These are phyloP conservation scores for Globisporangium cylindrosporum DNA, from an alignment of 352 stramenopile genomes.

Conservation along the genomic window DNA sequence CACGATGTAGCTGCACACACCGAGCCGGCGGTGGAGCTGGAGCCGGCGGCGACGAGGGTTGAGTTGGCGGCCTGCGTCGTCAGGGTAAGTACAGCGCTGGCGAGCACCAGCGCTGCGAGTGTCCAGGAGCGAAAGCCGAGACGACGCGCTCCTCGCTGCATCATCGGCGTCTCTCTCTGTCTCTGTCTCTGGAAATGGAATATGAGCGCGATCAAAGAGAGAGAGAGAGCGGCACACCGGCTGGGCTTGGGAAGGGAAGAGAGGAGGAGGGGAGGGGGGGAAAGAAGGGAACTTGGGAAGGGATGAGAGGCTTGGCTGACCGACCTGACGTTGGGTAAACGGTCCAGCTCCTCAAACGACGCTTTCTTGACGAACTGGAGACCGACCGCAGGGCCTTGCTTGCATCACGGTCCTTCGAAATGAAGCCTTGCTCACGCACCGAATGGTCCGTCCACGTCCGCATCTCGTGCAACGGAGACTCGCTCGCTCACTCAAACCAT, in stretches of 20 bases:
- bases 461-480: not conserved
- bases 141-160: not conserved
- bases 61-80: not conserved
- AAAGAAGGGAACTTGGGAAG: not conserved
- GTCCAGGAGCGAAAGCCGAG: constrained; percentile 2
- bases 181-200: not conserved
- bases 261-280: too few relatives aligned
- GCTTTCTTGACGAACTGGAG: not conserved
- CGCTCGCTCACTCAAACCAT: not conserved
- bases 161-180: not conserved
- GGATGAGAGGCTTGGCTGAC: constrained; percentile 1
- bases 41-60: not conserved
- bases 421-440: not conserved
- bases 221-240: too few relatives aligned
- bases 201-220: not conserved
- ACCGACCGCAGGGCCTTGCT: too few relatives aligned
- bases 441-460: constrained; percentile 10
- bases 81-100: constrained; percentile 1
- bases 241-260: not conserved
- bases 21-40: constrained; percentile 1
- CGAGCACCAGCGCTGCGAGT: constrained; percentile 8
- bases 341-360: not conserved
- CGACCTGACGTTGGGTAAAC: not conserved
- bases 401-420: not conserved
- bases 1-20: constrained; percentile 11